These are phyloP conservation scores for Penicillium robsamsonii DNA, from an alignment of 495 filamentous ascomycete species.

Conservation along the genomic window DNA sequence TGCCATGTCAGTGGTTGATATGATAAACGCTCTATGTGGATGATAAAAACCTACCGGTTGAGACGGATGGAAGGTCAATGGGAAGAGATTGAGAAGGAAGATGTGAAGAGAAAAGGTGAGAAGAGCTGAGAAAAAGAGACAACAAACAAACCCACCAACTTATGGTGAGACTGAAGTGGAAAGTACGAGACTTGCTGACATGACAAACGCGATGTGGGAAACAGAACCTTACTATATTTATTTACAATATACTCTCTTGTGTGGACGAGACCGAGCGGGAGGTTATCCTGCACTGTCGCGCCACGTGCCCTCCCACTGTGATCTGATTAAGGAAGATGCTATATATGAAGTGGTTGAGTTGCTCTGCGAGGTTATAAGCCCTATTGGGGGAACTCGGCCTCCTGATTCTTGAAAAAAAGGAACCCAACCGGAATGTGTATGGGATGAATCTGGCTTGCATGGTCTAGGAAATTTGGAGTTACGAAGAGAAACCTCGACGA, in stretches of 20 bases:
- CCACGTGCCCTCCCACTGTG: too few relatives aligned
- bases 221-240: neutral
- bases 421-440: too few relatives aligned
- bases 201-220: neutral
- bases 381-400: too few relatives aligned
- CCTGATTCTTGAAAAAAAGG: too few relatives aligned
- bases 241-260: neutral
- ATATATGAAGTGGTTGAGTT: too few relatives aligned
- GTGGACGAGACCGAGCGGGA: too few relatives aligned
- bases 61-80: neutral
- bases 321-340: too few relatives aligned
- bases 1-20: neutral
- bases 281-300: neutral
- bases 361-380: too few relatives aligned
- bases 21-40: neutral
- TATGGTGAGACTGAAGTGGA: neutral
- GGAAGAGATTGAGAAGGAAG: neutral
- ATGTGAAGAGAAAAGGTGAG: neutral
- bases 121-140: neutral
- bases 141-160: neutral
- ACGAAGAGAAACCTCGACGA: too few relatives aligned
- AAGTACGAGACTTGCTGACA: neutral
- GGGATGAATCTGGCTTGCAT: too few relatives aligned
- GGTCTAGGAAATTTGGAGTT: too few relatives aligned
- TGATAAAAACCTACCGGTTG: neutral